Base-by-base conservation (phyloP, 345 rosid genomes). In the Adansonia digitata region DNA sequence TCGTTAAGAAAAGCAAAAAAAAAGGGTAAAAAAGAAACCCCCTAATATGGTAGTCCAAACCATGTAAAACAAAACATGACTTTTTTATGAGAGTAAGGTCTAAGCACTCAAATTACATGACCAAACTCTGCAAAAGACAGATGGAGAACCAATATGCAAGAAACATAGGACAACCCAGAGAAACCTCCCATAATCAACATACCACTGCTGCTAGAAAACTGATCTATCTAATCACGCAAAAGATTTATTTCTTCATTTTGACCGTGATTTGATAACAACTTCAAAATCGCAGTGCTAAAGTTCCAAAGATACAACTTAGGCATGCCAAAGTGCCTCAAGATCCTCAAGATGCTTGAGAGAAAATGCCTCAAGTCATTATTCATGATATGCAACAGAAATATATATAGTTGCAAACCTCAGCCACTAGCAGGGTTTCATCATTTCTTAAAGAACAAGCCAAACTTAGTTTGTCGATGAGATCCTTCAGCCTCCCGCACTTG, bases 341-440 rank as follows among this genome's bases (percentile, higher is more conserved):
- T 26, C 22, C 15, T 31, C 43, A 49, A 29, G 60, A 69, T 69
- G 59, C 59, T 29, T 29, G 43, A 29, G 43, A 37, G 27, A 43
- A 59, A 72, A 42, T 22, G 68, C 26, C 56, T 66, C 35, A 67
- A 24, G 35, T 43, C 71, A 15, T 26, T 14, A 43, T 3, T 45
- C 59, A 66, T 52, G 55, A 74, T 17, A 13, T 49, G 20, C 18
- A 35, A 71, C 55, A 75, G 27, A 55, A 68, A 14, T 17, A 60
- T 79, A 69, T 9, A 45, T 59, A 27, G 74, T 26, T 68, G 43
- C 75, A 49, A 82, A 90, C 94, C 94, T 90, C 92, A 22, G 88
- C 94, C 81, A 90, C 80, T 77, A 87, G 65, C 18, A 90, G 78
- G 31, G 81, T 79, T 86, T 90, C 94, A 73, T 88, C 85, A 74